Percentiles rank a stretch among this genome's conserved stretches.
Evolutionary conservation across 495 filamentous ascomycete genomes (phyloP).

Genomic region (Darksidea phi): DNA sequence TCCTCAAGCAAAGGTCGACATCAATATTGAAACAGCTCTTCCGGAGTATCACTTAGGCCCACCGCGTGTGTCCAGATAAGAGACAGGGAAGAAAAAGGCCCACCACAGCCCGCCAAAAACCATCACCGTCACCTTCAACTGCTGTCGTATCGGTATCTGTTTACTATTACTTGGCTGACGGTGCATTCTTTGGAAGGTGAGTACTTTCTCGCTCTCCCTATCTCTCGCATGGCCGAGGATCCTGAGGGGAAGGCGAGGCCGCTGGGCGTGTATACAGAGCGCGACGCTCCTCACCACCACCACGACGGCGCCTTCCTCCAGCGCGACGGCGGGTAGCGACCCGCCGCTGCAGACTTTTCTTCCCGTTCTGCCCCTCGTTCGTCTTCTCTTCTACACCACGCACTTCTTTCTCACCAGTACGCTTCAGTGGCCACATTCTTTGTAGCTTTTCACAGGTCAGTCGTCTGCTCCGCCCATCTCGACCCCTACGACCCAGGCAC

Average conservation of each 20-base stretch:
- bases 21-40: slow-evolving; percentile 36
- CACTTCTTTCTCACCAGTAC: slow-evolving; percentile 33
- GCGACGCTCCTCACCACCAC: neutral
- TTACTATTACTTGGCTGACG: neutral
- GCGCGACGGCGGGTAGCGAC: neutral
- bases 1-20: slow-evolving; percentile 27
- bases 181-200: neutral
- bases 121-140: neutral
- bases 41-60: slow-evolving; percentile 27
- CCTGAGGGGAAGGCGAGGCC: slow-evolving; percentile 4
- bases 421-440: slow-evolving; percentile 39
- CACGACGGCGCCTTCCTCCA: slow-evolving; percentile 17
- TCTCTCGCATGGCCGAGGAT: neutral
- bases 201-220: neutral
- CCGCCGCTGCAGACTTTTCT: slow-evolving; percentile 14
- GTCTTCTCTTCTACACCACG: slow-evolving; percentile 22
- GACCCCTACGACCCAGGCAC: neutral
- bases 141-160: neutral
- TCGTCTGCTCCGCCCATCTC: neutral
- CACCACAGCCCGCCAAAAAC: too few species aligned
- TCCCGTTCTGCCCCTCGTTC: slow-evolving; percentile 1
- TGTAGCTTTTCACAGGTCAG: slow-evolving; percentile 38
- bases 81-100: neutral
- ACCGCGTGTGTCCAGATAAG: neutral
- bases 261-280: neutral